Conservation (phyloP, 1,284 basidiomycete species). For the Anthracocystis setariae region DNA sequence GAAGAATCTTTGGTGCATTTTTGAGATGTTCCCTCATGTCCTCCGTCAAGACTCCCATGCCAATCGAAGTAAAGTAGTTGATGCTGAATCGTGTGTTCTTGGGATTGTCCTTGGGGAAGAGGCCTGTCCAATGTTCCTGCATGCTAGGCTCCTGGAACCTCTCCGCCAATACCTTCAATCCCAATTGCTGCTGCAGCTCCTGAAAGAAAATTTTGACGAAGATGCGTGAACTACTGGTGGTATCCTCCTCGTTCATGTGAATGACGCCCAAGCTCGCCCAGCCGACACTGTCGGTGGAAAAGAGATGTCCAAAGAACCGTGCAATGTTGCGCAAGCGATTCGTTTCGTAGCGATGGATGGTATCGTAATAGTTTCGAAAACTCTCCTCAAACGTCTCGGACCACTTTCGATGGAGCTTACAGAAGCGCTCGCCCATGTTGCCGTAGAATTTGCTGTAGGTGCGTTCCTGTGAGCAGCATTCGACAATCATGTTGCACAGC, state of each 20-base stretch:
- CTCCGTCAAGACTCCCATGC: constrained; percentile 88
- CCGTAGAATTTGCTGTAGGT: constrained; percentile 97
- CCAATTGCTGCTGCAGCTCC: constrained; percentile 93
- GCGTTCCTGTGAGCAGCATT: constrained; percentile 98
- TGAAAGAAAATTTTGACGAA: constrained; percentile 96
- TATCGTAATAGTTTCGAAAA: constrained; percentile 90
- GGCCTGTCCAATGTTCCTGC: constrained; percentile 77
- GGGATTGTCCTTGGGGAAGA: constrained; percentile 96
- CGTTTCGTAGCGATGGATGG: constrained; percentile 98
- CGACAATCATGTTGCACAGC: constrained; percentile 97
- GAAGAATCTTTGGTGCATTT: constrained; percentile 89
- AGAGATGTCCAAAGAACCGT: constrained; percentile 90
- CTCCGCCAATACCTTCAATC: constrained; percentile 80
- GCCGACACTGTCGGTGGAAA: constrained; percentile 80
- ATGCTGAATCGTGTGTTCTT: constrained; percentile 97
- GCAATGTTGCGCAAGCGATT: constrained; percentile 97
- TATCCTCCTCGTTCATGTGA: constrained; percentile 97
- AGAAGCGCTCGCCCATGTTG: constrained; percentile 92
- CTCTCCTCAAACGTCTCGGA: constrained; percentile 86
- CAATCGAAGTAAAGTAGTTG: constrained; percentile 92
- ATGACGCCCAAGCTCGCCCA: constrained; percentile 87
- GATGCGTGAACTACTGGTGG: constrained; percentile 93
- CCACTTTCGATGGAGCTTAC: constrained; percentile 94
- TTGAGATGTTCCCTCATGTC: constrained; percentile 96
- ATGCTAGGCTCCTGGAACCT: constrained; percentile 76